Conservation (phyloP, 2,329 filamentous ascomycete species). For the Neonectria sp. region DNA sequence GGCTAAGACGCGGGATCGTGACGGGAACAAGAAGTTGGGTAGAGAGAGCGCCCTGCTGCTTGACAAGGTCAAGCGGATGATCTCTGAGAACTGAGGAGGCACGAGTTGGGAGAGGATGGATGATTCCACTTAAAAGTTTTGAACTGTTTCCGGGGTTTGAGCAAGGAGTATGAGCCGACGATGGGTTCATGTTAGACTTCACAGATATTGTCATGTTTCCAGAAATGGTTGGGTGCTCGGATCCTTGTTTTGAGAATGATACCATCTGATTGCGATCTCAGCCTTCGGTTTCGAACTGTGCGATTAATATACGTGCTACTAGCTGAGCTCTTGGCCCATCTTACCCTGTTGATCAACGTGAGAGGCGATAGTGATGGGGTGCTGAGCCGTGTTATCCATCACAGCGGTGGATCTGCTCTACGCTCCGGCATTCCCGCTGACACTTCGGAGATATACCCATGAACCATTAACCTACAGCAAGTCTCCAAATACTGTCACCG, state of each 20-base stretch:
- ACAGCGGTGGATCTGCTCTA: background rate
- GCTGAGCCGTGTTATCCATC: background rate
- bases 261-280: slow-evolving; percentile 11
- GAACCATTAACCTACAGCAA: background rate
- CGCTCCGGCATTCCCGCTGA: background rate
- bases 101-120: background rate
- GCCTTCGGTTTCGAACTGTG: background rate
- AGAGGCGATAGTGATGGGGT: background rate
- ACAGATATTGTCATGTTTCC: background rate
- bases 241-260: slow-evolving; percentile 16
- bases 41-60: slow-evolving; percentile 84
- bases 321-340: background rate
- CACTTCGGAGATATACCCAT: background rate
- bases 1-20: slow-evolving; percentile 81
- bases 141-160: background rate
- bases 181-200: background rate
- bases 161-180: background rate
- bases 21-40: slow-evolving; percentile 85
- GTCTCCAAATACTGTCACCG: background rate
- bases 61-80: slow-evolving; percentile 82
- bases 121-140: background rate
- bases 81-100: slow-evolving; percentile 59
- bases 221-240: background rate
- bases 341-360: background rate
- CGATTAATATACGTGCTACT: slow-evolving; percentile 11